These are phyloP conservation scores for Eucalyptus shirleyi DNA, from an alignment of 345 rosid genomes.

Conservation along the genomic window DNA sequence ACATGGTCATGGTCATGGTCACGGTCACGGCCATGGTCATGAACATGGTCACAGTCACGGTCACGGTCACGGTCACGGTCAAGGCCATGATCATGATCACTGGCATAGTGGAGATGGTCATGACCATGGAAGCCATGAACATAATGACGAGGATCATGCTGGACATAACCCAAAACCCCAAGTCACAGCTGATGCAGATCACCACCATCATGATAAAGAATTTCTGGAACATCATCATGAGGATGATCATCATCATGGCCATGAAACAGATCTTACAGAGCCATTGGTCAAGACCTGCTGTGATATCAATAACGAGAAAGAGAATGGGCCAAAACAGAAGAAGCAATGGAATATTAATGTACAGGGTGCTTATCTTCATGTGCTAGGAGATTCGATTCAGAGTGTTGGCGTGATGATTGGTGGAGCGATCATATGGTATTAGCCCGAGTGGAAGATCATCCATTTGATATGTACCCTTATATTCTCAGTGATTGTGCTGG, in stretches of 20 bases:
- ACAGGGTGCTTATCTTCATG: conserved; percentile 64
- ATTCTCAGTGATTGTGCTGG: conserved; percentile 40
- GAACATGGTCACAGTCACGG: not conserved
- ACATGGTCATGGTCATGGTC: not conserved
- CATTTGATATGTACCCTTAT: conserved; percentile 61
- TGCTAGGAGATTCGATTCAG: conserved; percentile 66
- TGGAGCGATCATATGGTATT: conserved; percentile 58
- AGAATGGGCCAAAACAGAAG: conserved; percentile 6
- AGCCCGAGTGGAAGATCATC: conserved; percentile 56
- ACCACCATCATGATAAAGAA: not conserved
- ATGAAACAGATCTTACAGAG: conserved; percentile 6
- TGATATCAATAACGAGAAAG: not conserved
- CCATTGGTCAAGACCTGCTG: conserved; percentile 16
- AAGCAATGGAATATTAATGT: conserved; percentile 41
- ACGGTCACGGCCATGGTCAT: conserved; percentile 5
- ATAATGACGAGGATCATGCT: not conserved
- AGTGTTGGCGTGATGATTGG: conserved; percentile 72
- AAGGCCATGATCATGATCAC: conserved; percentile 3
- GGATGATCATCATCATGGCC: not conserved
- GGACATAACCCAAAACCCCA: not conserved
- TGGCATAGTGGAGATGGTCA: not conserved
- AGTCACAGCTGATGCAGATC: not conserved
- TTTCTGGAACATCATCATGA: not conserved
- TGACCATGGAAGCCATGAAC: not conserved
- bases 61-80: not conserved